Base-by-base conservation (phyloP, 2,329 filamentous ascomycete genomes). In the Colletotrichum neosansevieriae region DNA sequence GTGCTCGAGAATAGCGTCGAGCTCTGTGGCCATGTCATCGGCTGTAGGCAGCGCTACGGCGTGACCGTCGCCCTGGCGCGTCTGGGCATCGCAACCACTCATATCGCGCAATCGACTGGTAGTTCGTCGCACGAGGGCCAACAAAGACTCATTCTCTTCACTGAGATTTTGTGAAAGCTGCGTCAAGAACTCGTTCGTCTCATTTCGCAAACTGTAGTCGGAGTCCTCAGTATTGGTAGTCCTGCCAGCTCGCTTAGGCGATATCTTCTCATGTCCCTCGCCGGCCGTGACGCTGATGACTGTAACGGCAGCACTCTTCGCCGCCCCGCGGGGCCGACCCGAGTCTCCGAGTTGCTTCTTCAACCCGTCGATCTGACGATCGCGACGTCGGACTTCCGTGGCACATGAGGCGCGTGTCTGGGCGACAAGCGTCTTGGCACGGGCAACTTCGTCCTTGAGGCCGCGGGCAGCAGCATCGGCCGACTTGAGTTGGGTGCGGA, bases 101-200 rank as follows among this genome's bases (percentile, higher is more conserved):
- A 92, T 88, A 57, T 91, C 87, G 71, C 89, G 89, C 67, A 98
- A 80, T 0, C 89, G 92, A 2, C 87, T 82, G 64, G 95, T 86
- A 0, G 94, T 93, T 58, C 87, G 88, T 59, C 89, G 85, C 58
- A 97, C 86, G 34, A 98, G 83, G 1, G 83, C 84, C 42, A 97
- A 88, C 12, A 98, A 80, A 5, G 88, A 87, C 75, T 98, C 94
- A 74, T 99, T 99, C 78, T 99, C 96, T 72, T 97, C 93, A 75
- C 94, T 96, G 66, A 98, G 82, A 44, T 89, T 89, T 76, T 92
- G 92, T 34, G 93, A 94, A 67, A 97, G 82, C 75, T 92, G 90
- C 0, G 94, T 96, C 65, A 99, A 82, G 76, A 98, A 98, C 57
- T 94, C 91, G 54, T 95, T 97, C 5, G 95, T 97, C 80, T 98